Conservation (phyloP, 306 rosid genomes). For the Medicago arabica region DNA sequence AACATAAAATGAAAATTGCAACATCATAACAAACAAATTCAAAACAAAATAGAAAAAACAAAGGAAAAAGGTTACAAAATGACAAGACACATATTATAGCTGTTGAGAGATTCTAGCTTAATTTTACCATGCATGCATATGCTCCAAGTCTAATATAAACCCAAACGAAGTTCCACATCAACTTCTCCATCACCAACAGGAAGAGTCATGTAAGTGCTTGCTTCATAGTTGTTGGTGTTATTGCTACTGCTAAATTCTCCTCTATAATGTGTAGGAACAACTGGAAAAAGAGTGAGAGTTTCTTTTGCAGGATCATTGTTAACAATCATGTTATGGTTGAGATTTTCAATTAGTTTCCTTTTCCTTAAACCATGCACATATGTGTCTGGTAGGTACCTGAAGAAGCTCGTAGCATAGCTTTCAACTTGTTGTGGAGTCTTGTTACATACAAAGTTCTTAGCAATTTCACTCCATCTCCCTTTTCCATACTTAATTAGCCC, state of each 20-base stretch:
- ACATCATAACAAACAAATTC: background rate
- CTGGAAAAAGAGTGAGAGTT: constrained; percentile 1
- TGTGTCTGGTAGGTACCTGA: background rate
- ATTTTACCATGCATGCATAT: no score
- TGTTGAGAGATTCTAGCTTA: no score
- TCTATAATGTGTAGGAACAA: background rate
- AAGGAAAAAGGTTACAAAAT: no score
- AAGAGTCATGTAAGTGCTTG: background rate
- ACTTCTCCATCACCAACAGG: constrained; percentile 3
- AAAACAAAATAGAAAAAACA: background rate
- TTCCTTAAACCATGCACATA: background rate
- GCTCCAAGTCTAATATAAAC: background rate
- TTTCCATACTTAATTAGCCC: no score
- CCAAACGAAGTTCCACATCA: constrained; percentile 35
- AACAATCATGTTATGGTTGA: no score
- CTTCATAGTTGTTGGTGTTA: background rate
- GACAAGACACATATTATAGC: background rate
- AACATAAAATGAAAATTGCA: background rate
- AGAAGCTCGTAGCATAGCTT: constrained; percentile 25
- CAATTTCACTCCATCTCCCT: no score
- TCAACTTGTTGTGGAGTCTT: constrained; percentile 40
- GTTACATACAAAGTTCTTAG: no score
- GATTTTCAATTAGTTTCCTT: background rate
- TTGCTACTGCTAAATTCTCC: background rate
- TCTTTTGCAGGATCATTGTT: background rate